These are phyloP conservation scores for Phytophthora megakarya DNA, from an alignment of 352 stramenopile genomes.

Conservation along the genomic window DNA sequence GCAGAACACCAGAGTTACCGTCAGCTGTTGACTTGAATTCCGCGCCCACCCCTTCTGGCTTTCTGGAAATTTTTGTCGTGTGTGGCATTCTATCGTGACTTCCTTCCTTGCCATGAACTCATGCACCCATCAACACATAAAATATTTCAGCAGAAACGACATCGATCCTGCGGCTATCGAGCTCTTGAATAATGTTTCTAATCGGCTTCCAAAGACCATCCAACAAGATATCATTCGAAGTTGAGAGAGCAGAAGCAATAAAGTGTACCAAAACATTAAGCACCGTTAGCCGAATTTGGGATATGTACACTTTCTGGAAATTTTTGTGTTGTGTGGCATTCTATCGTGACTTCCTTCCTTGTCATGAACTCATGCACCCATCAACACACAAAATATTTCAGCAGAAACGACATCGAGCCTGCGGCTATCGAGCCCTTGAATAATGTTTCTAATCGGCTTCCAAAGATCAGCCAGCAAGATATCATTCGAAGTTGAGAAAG, in stretches of 20 bases:
- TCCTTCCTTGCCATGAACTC: conserved; percentile 1
- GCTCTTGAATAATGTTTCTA: neutral
- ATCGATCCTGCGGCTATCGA: neutral
- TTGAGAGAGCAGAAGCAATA: conserved; percentile 1
- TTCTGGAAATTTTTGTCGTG: conserved; percentile 9
- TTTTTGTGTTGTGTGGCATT: conserved; percentile 14
- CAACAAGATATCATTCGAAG: neutral
- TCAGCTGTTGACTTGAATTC: no score
- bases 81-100: conserved; percentile 14
- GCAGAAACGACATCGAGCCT: neutral
- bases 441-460: conserved; percentile 4
- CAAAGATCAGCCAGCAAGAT: neutral
- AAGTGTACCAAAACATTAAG: neutral
- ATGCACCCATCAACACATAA: conserved; percentile 16
- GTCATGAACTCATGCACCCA: conserved; percentile 5
- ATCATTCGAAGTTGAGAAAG: neutral
- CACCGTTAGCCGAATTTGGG: conserved; percentile 3
- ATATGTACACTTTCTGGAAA: conserved; percentile 1
- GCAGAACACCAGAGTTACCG: no score
- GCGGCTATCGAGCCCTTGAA: neutral
- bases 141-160: conserved; percentile 1
- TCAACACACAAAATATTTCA: conserved; percentile 8
- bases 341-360: conserved; percentile 8
- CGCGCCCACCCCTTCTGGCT: no score
- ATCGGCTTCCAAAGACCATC: conserved; percentile 12